Base-by-base conservation (phyloP, 228 moss, liverwort and hornwort species). In the Sphagnum fallax region DNA sequence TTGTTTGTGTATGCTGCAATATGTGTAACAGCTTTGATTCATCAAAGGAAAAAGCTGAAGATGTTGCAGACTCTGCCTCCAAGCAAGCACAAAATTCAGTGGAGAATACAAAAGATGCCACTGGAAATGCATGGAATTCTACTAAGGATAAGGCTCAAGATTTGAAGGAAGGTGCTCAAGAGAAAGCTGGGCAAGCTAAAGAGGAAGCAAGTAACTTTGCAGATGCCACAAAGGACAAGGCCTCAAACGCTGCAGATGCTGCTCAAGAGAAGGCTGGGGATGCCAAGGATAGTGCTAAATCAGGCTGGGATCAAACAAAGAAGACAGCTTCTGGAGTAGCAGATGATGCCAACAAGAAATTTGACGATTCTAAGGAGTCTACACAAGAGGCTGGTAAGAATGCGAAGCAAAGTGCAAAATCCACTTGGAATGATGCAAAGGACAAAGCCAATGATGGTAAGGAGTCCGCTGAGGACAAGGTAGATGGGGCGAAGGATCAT, bases 71-170 rank as follows among this genome's bases (percentile, higher is more conserved):
- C 32, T 32, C 32, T 32, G 32, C 32, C 32, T 32, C 32, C 32
- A 32, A 32, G 32, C 32, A 32, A 32, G 32, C 32, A 32, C 32
- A 32, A 32, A 32, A 32, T 32, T 32, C 32, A 32, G 1, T 32
- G 32, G 79, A 75, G 53, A 79, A 85, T 12, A 52, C 69, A 0
- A 77, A 82, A 61, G 6, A 85, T 48, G 16, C 76, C 5, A 79
- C 79, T 4, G 66, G 73, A 2, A 73, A 77, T 61, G 85, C 82
- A 16, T 58, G 47, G 1, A 67, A 74, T 10, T 51, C 71, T 48
- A 73, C 64, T 5, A 78, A 70, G 69, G 75, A 62, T 11, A 73
- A 16, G 50, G 76, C 73, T 3, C 2, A 62, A 51, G 72, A 59
- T 65, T 72, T 76, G 48, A 79, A 78, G 71, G 76, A 66, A 16